Percentiles rank a stretch among this genome's conserved stretches.
phyloP scores from a whole-genome alignment of 495 filamentous ascomycete species.

The Trichoderma virens region DNA sequence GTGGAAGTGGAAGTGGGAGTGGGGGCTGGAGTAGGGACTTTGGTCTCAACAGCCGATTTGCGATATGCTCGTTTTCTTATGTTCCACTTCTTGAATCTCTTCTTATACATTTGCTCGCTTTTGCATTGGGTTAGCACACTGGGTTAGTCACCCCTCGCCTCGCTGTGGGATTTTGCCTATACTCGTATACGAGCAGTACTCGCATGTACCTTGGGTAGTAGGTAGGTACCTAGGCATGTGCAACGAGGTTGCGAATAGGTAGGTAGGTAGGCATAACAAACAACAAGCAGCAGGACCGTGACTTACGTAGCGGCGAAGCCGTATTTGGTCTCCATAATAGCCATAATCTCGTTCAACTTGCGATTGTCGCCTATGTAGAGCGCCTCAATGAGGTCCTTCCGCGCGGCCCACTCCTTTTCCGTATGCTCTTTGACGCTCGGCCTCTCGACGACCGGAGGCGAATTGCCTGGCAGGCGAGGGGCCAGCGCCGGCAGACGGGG shows the following conservation, averaged over 20 bases:
- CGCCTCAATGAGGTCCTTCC: constrained; percentile 22
- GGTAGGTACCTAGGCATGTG: neutral
- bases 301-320: constrained; percentile 30
- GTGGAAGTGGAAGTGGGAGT: neutral
- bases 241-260: neutral
- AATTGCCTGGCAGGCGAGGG: neutral
- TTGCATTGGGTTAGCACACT: constrained; percentile 4
- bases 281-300: neutral
- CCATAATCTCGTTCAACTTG: constrained; percentile 29
- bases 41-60: neutral
- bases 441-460: constrained; percentile 7
- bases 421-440: constrained; percentile 12
- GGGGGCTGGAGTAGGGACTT: neutral
- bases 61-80: constrained; percentile 10
- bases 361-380: constrained; percentile 28
- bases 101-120: constrained; percentile 12
- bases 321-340: constrained; percentile 23
- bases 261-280: neutral
- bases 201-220: too few relatives aligned
- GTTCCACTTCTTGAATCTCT: constrained; percentile 12
- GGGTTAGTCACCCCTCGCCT: too few relatives aligned
- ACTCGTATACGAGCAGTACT: too few relatives aligned
- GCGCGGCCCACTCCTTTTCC: constrained; percentile 25
- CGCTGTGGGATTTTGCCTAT: too few relatives aligned
- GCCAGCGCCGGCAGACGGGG: constrained; percentile 9